A percentile compares a stretch with the other conserved stretches of the same genome.
Evolutionary conservation across 441 rosid genomes (phyloP).

Genomic region (Adansonia rubrostipa): DNA sequence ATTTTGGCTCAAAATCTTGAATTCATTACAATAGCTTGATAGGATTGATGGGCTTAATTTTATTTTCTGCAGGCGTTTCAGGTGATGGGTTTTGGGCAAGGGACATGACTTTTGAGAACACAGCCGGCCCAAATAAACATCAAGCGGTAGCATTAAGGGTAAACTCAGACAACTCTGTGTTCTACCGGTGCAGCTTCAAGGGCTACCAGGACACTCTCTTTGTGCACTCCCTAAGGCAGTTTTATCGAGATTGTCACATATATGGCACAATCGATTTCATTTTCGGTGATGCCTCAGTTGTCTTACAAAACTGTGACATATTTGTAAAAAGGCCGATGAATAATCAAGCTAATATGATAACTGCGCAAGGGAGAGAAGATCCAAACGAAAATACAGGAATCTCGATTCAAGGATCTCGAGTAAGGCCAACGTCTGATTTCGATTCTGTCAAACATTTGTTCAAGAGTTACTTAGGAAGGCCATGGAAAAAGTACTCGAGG

Average conservation of each 20-base stretch:
- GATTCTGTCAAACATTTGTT: slow-evolving; percentile 35
- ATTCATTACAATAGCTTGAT: not conserved
- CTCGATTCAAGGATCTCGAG: slow-evolving; percentile 49
- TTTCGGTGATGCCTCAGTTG: slow-evolving; percentile 55
- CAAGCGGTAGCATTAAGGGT: slow-evolving; percentile 68
- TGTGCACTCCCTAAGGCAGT: slow-evolving; percentile 54
- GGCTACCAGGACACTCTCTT: slow-evolving; percentile 73
- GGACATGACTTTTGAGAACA: slow-evolving; percentile 73
- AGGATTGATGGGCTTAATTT: not conserved
- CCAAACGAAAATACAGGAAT: slow-evolving; percentile 60
- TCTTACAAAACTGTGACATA: slow-evolving; percentile 72
- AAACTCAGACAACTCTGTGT: slow-evolving; percentile 54
- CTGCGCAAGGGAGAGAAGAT: slow-evolving; percentile 64
- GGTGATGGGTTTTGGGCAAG: slow-evolving; percentile 82
- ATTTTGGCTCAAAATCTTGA: not conserved
- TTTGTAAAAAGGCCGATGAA: slow-evolving; percentile 53
- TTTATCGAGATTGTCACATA: slow-evolving; percentile 68
- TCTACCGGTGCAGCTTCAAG: slow-evolving; percentile 67
- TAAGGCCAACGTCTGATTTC: slow-evolving; percentile 51
- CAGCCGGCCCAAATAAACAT: slow-evolving; percentile 64
- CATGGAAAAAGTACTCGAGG: slow-evolving; percentile 69
- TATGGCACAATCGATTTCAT: slow-evolving; percentile 75
- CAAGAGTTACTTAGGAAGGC: slow-evolving; percentile 59
- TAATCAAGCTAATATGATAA: slow-evolving; percentile 55
- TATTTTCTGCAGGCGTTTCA: slow-evolving; percentile 44